Evolutionary conservation across 495 filamentous ascomycete species (phyloP).

Genomic region (Aspergillus wentii): DNA sequence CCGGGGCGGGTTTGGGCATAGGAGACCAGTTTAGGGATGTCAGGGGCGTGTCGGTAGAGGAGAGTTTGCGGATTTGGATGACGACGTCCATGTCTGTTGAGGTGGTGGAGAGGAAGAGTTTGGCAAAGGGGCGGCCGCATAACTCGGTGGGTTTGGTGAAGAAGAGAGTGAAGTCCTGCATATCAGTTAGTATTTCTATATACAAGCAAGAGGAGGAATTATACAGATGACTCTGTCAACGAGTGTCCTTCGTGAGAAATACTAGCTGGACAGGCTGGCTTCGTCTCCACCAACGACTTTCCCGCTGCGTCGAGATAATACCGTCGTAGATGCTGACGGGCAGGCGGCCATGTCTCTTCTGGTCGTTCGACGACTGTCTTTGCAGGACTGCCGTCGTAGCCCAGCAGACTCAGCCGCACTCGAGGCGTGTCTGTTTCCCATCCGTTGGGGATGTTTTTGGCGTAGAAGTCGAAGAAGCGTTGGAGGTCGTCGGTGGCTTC

Average conservation of each 20-base stretch:
- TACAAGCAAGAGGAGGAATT: background rate
- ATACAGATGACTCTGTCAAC: slow-evolving; percentile 4
- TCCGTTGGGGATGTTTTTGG: slow-evolving; percentile 26
- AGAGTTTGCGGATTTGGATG: slow-evolving; percentile 13
- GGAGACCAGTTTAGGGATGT: slow-evolving; percentile 11
- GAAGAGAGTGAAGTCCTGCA: slow-evolving; percentile 5
- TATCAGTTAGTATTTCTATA: background rate
- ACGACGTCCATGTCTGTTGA: slow-evolving; percentile 10
- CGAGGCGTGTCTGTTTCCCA: slow-evolving; percentile 27
- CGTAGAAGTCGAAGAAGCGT: slow-evolving; percentile 25
- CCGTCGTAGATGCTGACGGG: background rate
- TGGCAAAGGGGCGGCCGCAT: slow-evolving; percentile 6
- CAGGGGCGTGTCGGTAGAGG: slow-evolving; percentile 2
- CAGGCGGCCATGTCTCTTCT: slow-evolving; percentile 7
- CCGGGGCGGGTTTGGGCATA: slow-evolving; percentile 1
- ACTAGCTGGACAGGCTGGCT: background rate
- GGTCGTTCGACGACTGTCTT: slow-evolving; percentile 8
- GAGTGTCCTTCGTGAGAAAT: slow-evolving; percentile 5
- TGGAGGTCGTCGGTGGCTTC: slow-evolving; percentile 19
- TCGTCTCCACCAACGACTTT: background rate
- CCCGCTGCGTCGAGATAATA: slow-evolving; percentile 3
- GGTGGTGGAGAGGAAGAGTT: slow-evolving; percentile 11
- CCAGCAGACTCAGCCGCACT: slow-evolving; percentile 14
- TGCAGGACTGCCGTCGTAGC: slow-evolving; percentile 8
- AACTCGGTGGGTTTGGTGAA: slow-evolving; percentile 12